Evolutionary conservation across 2,329 filamentous ascomycete species (phyloP).

Genomic region (Coniella vitis): DNA sequence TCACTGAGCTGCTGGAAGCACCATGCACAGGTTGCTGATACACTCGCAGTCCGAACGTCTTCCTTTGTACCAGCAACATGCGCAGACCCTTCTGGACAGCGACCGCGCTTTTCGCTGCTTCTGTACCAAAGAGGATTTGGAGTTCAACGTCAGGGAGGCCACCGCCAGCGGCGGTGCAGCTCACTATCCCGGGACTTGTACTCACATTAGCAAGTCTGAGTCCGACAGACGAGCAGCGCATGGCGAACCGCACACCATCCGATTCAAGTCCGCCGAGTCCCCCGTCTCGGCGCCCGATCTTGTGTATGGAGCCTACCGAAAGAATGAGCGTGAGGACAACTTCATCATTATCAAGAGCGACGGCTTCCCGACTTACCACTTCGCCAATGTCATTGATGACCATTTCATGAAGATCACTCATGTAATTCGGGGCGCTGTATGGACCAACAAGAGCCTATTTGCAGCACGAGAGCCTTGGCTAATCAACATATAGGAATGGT

Average conservation of each 20-base stretch:
- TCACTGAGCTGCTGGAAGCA: constrained; percentile 30
- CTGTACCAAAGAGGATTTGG: constrained; percentile 62
- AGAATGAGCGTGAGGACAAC: constrained; percentile 59
- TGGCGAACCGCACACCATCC: constrained; percentile 69
- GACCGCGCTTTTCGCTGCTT: constrained; percentile 90
- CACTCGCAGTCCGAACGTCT: constrained; percentile 68
- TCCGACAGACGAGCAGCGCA: constrained; percentile 62
- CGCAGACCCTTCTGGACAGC: constrained; percentile 58
- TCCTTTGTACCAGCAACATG: constrained; percentile 63
- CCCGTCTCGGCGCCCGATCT: constrained; percentile 67
- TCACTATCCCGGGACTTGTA: constrained; percentile 60
- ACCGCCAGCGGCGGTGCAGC: constrained; percentile 29
- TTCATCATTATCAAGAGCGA: constrained; percentile 89
- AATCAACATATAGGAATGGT: constrained; percentile 64
- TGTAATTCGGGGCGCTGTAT: constrained; percentile 78
- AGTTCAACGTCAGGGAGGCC: constrained; percentile 41
- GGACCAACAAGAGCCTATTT: constrained; percentile 21
- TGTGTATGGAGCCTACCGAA: constrained; percentile 65
- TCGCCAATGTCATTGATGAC: constrained; percentile 95
- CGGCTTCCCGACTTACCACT: constrained; percentile 89
- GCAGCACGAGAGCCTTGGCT: not conserved
- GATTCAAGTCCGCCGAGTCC: constrained; percentile 59
- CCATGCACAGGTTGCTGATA: constrained; percentile 4
- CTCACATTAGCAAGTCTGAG: constrained; percentile 56
- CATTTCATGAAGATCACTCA: constrained; percentile 94